Conservation (phyloP, 345 rosid species). For the Populus davidiana region DNA sequence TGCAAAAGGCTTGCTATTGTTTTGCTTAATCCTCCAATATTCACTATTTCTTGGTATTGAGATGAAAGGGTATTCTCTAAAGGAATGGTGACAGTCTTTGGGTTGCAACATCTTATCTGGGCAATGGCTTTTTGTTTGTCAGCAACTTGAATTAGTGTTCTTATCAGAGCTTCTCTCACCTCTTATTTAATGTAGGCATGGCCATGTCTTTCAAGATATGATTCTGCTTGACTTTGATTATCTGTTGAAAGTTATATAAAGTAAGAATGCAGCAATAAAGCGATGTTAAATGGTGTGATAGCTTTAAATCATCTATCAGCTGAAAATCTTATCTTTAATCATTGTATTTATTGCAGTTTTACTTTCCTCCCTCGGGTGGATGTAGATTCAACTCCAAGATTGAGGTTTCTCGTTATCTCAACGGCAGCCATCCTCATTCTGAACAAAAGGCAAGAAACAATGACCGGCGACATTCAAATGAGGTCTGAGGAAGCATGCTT, state of each 20-base stretch:
- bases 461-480: slow-evolving; percentile 11
- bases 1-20: not conserved
- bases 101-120: not conserved
- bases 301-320: not conserved
- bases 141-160: not conserved
- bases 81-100: slow-evolving; percentile 7
- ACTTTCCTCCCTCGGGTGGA: slow-evolving; percentile 44
- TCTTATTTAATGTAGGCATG: not conserved
- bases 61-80: not conserved
- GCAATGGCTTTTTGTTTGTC: not conserved
- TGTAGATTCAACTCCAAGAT: slow-evolving; percentile 39
- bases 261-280: not conserved
- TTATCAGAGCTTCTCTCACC: not conserved
- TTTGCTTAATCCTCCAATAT: slow-evolving; percentile 3
- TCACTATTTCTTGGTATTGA: not conserved
- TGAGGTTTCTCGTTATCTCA: slow-evolving; percentile 43
- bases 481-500: slow-evolving; percentile 28
- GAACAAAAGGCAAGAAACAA: slow-evolving; percentile 26
- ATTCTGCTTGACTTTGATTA: not conserved
- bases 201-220: slow-evolving; percentile 1
- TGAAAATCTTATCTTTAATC: not conserved
- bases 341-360: slow-evolving; percentile 42
- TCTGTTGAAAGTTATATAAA: slow-evolving; percentile 1
- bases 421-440: slow-evolving; percentile 17
- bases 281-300: not conserved